A percentile compares a stretch with the other conserved stretches of the same genome.
phyloP scores from a whole-genome alignment of 2,329 filamentous ascomycete genomes.

The Ustulina deusta region DNA sequence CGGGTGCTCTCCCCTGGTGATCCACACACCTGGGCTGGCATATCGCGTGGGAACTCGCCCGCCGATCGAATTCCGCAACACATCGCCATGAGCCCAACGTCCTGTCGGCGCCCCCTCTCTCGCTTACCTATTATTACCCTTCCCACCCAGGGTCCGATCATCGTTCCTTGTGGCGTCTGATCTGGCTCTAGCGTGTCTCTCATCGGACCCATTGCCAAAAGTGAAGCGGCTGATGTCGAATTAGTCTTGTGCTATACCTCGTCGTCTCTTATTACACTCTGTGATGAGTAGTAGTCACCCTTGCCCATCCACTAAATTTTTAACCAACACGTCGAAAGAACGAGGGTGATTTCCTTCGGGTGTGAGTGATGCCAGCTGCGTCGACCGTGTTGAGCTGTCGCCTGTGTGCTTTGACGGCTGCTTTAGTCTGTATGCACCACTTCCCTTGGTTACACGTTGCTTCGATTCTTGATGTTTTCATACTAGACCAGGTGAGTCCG shows the following conservation, averaged over 20 bases:
- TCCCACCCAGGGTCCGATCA: constrained; percentile 32
- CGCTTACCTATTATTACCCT: constrained; percentile 34
- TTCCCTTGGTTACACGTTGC: constrained; percentile 29
- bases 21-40: constrained; percentile 33
- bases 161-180: constrained; percentile 24
- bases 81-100: constrained; percentile 38
- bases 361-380: constrained; percentile 17
- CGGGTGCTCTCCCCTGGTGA: constrained; percentile 27
- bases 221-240: constrained; percentile 31
- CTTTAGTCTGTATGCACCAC: constrained; percentile 28
- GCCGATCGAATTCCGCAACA: constrained; percentile 36
- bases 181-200: constrained; percentile 33
- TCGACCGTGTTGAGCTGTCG: constrained; percentile 25
- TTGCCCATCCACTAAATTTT: constrained; percentile 17
- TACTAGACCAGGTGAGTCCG: constrained; percentile 14
- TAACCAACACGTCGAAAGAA: constrained; percentile 28
- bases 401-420: constrained; percentile 19
- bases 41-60: constrained; percentile 36
- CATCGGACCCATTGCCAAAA: constrained; percentile 34
- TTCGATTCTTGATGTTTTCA: constrained; percentile 15
- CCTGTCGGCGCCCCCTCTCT: constrained; percentile 20
- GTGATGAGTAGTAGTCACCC: constrained; percentile 21
- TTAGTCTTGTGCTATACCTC: constrained; percentile 7
- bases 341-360: constrained; percentile 9
- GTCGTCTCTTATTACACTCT: constrained; percentile 14